phyloP scores from a whole-genome alignment of 1,284 basidiomycete genomes.

The Entoloma clypeatum region DNA sequence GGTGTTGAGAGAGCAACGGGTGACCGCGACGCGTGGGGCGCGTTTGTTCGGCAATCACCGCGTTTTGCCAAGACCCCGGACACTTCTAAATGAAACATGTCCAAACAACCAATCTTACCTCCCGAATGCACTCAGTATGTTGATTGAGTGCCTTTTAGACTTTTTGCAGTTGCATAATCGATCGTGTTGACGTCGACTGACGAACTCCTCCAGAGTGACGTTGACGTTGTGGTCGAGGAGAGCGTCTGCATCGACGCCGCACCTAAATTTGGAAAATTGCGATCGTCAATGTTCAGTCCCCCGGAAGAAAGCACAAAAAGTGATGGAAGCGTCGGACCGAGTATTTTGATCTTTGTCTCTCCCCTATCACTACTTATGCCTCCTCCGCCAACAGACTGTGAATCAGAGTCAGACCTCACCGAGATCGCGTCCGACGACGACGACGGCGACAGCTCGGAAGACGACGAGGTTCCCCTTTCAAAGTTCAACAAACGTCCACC shows the following conservation, averaged over 20 bases:
- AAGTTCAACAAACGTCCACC: too few species aligned
- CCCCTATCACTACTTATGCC: neutral
- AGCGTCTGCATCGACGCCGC: too few species aligned
- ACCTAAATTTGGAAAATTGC: too few species aligned
- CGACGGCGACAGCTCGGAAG: constrained; percentile 1
- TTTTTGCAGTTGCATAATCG: too few species aligned
- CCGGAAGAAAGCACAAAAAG: too few species aligned
- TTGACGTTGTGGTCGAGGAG: too few species aligned
- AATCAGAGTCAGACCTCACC: constrained; percentile 14
- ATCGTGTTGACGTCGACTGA: too few species aligned
- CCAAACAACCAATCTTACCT: neutral
- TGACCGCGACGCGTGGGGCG: constrained; percentile 7
- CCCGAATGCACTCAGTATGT: neutral
- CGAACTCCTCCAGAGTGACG: too few species aligned
- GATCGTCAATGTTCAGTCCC: too few species aligned
- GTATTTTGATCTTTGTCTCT: neutral
- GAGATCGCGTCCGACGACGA: constrained; percentile 15
- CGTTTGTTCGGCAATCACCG: constrained; percentile 14
- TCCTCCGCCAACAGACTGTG: neutral
- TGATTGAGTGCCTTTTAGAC: neutral
- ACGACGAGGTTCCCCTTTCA: too few species aligned
- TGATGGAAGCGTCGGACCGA: neutral
- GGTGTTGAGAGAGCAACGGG: constrained; percentile 16
- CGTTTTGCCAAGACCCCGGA: constrained; percentile 8
- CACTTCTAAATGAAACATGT: neutral